Evolutionary conservation across 495 filamentous ascomycete species (phyloP).

Genomic region (Penicillium verhagenii): DNA sequence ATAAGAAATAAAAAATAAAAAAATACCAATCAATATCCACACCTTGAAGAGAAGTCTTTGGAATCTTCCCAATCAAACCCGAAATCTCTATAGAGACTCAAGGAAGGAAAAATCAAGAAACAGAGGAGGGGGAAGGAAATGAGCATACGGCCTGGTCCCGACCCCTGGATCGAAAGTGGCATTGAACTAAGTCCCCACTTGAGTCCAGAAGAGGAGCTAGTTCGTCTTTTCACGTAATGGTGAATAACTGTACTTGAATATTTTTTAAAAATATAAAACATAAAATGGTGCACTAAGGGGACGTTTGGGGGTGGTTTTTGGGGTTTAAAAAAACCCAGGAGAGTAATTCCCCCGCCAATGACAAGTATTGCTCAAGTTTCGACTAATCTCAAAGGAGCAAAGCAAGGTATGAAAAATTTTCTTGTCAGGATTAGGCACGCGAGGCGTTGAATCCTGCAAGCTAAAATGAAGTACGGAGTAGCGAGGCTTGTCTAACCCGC

Average conservation of each 20-base stretch:
- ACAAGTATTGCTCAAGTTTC: conserved; percentile 13
- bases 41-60: background rate
- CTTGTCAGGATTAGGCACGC: conserved; percentile 1
- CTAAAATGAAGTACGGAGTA: background rate
- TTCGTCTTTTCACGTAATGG: conserved; percentile 23
- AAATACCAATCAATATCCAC: background rate
- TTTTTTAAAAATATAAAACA: background rate
- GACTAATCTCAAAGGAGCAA: conserved; percentile 10
- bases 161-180: conserved; percentile 30
- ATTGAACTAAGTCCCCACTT: conserved; percentile 27
- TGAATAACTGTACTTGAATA: conserved; percentile 4
- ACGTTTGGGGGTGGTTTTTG: too few species aligned
- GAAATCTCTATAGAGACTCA: background rate
- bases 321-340: background rate
- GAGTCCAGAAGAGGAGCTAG: conserved; percentile 20
- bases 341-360: conserved; percentile 11
- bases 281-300: background rate
- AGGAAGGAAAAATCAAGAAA: conserved; percentile 1
- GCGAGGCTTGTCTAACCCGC: background rate
- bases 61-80: background rate
- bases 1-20: too few species aligned
- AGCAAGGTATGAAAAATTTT: background rate
- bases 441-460: conserved; percentile 4
- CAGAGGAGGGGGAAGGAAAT: conserved; percentile 6
- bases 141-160: conserved; percentile 16